Evolutionary conservation across 768 basidiomycete genomes (phyloP).

Genomic region (Boletus pseudo-olivaceus): DNA sequence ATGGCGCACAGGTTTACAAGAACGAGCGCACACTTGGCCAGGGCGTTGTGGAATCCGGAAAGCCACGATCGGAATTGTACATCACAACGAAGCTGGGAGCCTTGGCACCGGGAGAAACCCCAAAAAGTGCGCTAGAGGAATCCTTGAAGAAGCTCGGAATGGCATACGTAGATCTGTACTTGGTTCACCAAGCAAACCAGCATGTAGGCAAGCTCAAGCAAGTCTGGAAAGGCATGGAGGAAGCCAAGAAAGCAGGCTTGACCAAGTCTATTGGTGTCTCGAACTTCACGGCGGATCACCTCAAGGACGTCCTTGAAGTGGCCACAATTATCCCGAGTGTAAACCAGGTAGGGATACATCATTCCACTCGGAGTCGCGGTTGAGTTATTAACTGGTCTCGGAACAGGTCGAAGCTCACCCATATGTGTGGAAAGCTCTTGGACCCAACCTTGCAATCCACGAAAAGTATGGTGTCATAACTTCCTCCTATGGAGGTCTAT

Average conservation of each 20-base stretch:
- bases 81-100: constrained; percentile 55
- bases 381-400: not conserved
- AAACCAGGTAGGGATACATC: constrained; percentile 42
- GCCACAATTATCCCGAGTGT: constrained; percentile 47
- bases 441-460: constrained; percentile 33
- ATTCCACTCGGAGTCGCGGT: not conserved
- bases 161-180: constrained; percentile 59
- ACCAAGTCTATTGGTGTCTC: constrained; percentile 49
- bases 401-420: constrained; percentile 52
- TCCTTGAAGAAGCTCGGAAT: constrained; percentile 54
- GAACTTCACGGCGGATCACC: constrained; percentile 45
- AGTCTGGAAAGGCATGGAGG: constrained; percentile 62
- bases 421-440: constrained; percentile 44
- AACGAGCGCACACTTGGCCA: constrained; percentile 54
- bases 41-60: constrained; percentile 49
- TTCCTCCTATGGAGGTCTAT: constrained; percentile 39
- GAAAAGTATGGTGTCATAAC: constrained; percentile 37
- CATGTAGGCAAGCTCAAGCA: constrained; percentile 44
- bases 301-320: constrained; percentile 42
- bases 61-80: constrained; percentile 52
- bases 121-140: constrained; percentile 46
- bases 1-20: constrained; percentile 57
- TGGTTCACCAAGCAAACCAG: constrained; percentile 49
- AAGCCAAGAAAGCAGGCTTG: constrained; percentile 41
- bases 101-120: constrained; percentile 39